phyloP scores from a whole-genome alignment of 2,329 filamentous ascomycete species.

The Helicocarpus griseus region DNA sequence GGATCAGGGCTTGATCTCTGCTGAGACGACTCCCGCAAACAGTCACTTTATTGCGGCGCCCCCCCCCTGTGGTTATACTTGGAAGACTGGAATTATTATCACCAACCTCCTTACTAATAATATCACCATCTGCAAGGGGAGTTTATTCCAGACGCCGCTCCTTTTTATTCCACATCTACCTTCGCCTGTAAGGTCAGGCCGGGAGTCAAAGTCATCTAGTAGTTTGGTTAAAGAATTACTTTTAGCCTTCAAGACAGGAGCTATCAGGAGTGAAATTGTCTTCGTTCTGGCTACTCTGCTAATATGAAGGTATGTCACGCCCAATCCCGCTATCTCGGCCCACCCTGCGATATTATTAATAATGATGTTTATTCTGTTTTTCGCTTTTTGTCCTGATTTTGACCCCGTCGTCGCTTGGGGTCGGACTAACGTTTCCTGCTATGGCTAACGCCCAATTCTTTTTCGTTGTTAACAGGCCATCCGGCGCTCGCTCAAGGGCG shows the following conservation, averaged over 20 bases:
- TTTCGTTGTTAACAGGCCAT: constrained; percentile 49
- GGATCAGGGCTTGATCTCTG: too few species aligned
- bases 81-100: too few species aligned
- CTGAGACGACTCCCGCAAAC: too few species aligned
- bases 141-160: too few species aligned
- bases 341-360: neutral
- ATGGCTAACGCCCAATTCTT: neutral
- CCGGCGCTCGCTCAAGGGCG: constrained; percentile 81
- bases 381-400: neutral
- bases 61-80: too few species aligned
- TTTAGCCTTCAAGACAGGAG: neutral
- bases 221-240: too few species aligned
- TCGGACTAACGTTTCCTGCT: neutral
- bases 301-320: constrained; percentile 17
- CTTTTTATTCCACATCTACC: too few species aligned
- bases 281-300: constrained; percentile 6
- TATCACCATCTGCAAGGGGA: too few species aligned
- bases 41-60: too few species aligned
- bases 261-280: neutral
- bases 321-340: neutral
- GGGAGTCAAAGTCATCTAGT: too few species aligned
- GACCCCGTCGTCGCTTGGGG: neutral
- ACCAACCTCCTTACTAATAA: too few species aligned
- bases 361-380: neutral
- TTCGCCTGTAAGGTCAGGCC: too few species aligned